Conservation (phyloP, 208 protist genomes). For the Trypanosoma congolense region DNA sequence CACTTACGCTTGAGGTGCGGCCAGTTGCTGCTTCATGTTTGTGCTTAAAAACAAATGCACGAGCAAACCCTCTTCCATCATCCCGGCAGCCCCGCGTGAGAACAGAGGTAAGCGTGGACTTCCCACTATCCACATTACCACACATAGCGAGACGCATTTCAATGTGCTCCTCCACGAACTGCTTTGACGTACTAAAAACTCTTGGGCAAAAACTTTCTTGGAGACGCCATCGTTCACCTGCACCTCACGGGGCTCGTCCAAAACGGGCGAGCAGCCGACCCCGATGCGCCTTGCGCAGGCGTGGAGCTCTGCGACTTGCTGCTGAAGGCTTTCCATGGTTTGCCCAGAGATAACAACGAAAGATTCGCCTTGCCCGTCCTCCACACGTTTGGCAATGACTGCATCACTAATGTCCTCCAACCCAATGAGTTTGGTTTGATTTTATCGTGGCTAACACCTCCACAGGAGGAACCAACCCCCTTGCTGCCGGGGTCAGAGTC, state of each 20-base stretch:
- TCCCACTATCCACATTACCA: slow-evolving; percentile 92
- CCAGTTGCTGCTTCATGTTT: slow-evolving; percentile 94
- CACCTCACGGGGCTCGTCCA: slow-evolving; percentile 53
- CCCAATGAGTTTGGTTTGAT: too few species aligned
- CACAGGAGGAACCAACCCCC: too few species aligned
- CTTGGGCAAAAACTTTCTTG: slow-evolving; percentile 46
- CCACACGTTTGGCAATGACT: slow-evolving; percentile 29
- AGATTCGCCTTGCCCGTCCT: slow-evolving; percentile 64
- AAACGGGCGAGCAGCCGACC: slow-evolving; percentile 34
- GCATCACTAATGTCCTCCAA: slow-evolving; percentile 34
- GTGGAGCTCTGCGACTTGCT: slow-evolving; percentile 26
- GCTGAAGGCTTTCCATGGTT: slow-evolving; percentile 25
- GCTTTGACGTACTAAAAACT: slow-evolving; percentile 67
- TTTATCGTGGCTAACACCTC: background rate
- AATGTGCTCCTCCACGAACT: slow-evolving; percentile 42
- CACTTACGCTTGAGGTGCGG: slow-evolving; percentile 92
- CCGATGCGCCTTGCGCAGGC: slow-evolving; percentile 23
- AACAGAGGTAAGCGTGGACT: slow-evolving; percentile 89
- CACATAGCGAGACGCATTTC: slow-evolving; percentile 89
- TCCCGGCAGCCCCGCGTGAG: slow-evolving; percentile 87
- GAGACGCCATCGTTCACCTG: slow-evolving; percentile 4
- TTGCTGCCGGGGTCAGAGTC: too few species aligned
- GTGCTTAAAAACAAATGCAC: slow-evolving; percentile 92
- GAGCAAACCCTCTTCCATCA: slow-evolving; percentile 81
- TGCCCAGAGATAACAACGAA: slow-evolving; percentile 48